Evolutionary conservation across 805 yeast genomes (phyloP).

Genomic region (Nakazawaea ishiwadae): DNA sequence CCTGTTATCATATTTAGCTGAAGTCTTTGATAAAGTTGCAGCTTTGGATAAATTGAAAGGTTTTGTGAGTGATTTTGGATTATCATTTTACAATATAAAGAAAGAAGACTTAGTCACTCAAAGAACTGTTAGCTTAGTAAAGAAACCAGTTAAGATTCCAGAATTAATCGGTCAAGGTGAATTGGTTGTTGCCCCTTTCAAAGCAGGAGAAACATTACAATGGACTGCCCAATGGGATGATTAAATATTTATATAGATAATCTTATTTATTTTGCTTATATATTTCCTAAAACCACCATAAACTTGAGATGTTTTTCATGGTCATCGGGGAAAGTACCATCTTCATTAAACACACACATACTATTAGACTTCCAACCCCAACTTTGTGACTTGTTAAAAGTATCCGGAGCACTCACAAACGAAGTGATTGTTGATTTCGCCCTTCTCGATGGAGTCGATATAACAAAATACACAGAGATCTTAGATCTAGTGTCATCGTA

Average conservation of each 20-base stretch:
- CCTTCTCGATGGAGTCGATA: conserved; percentile 48
- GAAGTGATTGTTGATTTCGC: conserved; percentile 42
- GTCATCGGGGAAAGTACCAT: conserved; percentile 38
- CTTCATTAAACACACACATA: conserved; percentile 47
- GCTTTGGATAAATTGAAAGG: conserved; percentile 61
- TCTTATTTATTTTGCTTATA: conserved; percentile 19
- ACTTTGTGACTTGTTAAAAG: conserved; percentile 47
- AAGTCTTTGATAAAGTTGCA: conserved; percentile 66
- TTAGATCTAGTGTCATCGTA: conserved; percentile 44
- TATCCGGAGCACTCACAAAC: conserved; percentile 51
- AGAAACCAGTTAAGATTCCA: conserved; percentile 53
- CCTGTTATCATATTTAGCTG: conserved; percentile 80
- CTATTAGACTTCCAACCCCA: conserved; percentile 62
- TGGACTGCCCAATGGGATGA: conserved; percentile 75
- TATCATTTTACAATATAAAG: conserved; percentile 60
- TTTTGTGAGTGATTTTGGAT: conserved; percentile 76
- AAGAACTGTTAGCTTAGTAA: conserved; percentile 52
- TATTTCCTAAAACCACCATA: conserved; percentile 44
- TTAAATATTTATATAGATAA: neutral
- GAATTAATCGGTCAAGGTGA: conserved; percentile 43
- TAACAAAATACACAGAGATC: conserved; percentile 46
- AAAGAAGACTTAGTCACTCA: conserved; percentile 37
- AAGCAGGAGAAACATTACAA: conserved; percentile 67
- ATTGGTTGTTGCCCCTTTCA: conserved; percentile 74
- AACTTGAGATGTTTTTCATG: conserved; percentile 42